Percentiles rank a stretch among this genome's conserved stretches.
phyloP scores from a whole-genome alignment of 2,329 filamentous ascomycete species.

The Phyllosticta paracitricarpa region DNA sequence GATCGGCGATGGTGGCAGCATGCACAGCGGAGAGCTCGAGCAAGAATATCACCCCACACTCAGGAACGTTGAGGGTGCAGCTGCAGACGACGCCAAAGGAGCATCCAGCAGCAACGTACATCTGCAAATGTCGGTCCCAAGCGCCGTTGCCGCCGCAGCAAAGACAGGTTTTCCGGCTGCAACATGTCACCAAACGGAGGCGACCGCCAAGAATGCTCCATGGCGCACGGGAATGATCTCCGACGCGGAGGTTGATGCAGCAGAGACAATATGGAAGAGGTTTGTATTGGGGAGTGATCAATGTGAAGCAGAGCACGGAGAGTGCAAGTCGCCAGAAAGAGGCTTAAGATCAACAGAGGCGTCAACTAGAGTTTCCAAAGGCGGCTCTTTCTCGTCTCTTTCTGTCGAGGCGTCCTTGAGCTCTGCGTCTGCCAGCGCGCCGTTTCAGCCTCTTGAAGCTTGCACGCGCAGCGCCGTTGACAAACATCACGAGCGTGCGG shows the following conservation, averaged over 20 bases:
- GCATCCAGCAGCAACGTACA: conserved; percentile 1
- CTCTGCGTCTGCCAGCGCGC: neutral
- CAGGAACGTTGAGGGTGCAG: neutral
- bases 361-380: neutral
- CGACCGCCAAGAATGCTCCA: neutral
- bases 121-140: conserved; percentile 1
- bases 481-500: neutral
- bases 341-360: neutral
- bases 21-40: neutral
- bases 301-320: neutral
- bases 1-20: conserved; percentile 1
- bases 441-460: neutral
- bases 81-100: neutral
- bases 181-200: neutral
- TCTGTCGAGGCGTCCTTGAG: neutral
- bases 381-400: neutral
- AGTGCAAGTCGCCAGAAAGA: conserved; percentile 5
- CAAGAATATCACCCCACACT: neutral
- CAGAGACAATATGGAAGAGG: conserved; percentile 23
- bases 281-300: conserved; percentile 22
- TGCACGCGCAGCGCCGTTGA: neutral
- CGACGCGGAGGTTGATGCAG: conserved; percentile 9
- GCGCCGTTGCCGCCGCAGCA: neutral
- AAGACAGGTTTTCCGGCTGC: neutral
- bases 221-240: conserved; percentile 5